Conservation (phyloP, 2,329 filamentous ascomycete genomes). For the Cordyceps cicadae region DNA sequence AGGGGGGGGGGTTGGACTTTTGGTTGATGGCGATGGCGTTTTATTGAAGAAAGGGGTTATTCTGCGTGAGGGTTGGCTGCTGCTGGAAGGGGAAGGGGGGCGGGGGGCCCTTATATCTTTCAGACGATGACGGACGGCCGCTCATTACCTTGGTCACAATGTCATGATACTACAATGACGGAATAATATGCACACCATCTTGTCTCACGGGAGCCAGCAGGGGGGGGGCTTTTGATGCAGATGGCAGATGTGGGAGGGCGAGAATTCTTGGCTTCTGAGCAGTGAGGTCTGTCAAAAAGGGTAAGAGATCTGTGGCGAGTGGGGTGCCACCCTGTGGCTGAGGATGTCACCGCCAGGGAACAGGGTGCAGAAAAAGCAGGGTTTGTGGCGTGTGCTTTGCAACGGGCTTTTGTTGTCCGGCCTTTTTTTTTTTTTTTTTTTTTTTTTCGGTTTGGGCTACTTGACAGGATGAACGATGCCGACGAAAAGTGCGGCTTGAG, state of each 20-base stretch:
- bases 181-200: background rate
- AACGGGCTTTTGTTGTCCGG: background rate
- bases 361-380: slow-evolving; percentile 7
- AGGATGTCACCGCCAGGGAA: slow-evolving; percentile 5
- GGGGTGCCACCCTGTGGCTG: slow-evolving; percentile 5
- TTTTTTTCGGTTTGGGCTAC: background rate
- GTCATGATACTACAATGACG: slow-evolving; percentile 4
- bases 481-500: background rate
- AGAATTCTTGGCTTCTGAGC: slow-evolving; percentile 10
- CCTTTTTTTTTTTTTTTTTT: background rate
- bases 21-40: background rate
- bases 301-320: slow-evolving; percentile 8
- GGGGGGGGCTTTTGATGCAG: background rate
- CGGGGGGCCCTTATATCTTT: background rate
- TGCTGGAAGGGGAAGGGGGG: background rate
- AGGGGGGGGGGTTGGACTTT: too few species aligned
- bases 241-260: background rate
- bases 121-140: background rate
- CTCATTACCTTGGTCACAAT: background rate
- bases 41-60: too few species aligned
- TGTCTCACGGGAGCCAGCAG: too few species aligned
- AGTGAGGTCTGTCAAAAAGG: background rate
- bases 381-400: slow-evolving; percentile 2
- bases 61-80: too few species aligned
- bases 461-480: background rate